These are phyloP conservation scores for Phytophthora hibernalis DNA, from an alignment of 352 stramenopile genomes.

Conservation along the genomic window DNA sequence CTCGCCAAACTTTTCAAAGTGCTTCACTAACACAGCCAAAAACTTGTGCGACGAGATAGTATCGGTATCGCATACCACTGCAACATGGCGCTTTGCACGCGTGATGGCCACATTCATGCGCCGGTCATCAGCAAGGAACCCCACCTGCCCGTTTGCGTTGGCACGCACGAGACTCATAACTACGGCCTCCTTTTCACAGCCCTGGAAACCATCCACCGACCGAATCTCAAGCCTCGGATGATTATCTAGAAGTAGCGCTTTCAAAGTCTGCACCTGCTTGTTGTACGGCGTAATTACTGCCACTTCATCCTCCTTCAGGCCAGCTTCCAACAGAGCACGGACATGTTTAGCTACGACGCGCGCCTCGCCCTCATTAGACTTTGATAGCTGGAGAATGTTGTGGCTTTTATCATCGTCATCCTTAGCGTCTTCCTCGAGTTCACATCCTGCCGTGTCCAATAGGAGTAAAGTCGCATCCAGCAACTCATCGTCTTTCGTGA, in stretches of 20 bases:
- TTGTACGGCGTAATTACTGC: conserved; percentile 99
- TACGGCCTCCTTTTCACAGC: conserved; percentile 98
- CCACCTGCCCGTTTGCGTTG: conserved; percentile 89
- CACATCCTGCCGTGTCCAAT: conserved; percentile 95
- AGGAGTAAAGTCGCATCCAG: conserved; percentile 87
- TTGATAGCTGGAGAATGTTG: conserved; percentile 56
- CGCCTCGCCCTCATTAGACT: conserved; percentile 86
- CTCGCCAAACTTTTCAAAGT: conserved; percentile 95
- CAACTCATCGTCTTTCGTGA: conserved; percentile 65
- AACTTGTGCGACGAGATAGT: conserved; percentile 94
- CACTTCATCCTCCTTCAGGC: conserved; percentile 91
- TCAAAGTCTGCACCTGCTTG: conserved; percentile 95
- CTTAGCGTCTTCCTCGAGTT: conserved; percentile 86
- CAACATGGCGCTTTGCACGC: conserved; percentile 95
- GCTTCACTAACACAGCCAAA: conserved; percentile 86
- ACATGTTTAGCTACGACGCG: conserved; percentile 87
- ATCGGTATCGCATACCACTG: conserved; percentile 94
- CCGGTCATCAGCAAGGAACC: conserved; percentile 96
- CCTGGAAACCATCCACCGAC: conserved; percentile 98
- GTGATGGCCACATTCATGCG: conserved; percentile 99
- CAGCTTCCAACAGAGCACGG: conserved; percentile 77
- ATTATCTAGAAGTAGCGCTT: conserved; percentile 78
- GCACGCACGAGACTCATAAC: conserved; percentile 98
- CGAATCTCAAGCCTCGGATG: conserved; percentile 87
- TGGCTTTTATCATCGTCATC: conserved; percentile 30